Percentiles rank a stretch among this genome's conserved stretches.
phyloP scores from a whole-genome alignment of 345 rosid species.

The Turnera subulata region DNA sequence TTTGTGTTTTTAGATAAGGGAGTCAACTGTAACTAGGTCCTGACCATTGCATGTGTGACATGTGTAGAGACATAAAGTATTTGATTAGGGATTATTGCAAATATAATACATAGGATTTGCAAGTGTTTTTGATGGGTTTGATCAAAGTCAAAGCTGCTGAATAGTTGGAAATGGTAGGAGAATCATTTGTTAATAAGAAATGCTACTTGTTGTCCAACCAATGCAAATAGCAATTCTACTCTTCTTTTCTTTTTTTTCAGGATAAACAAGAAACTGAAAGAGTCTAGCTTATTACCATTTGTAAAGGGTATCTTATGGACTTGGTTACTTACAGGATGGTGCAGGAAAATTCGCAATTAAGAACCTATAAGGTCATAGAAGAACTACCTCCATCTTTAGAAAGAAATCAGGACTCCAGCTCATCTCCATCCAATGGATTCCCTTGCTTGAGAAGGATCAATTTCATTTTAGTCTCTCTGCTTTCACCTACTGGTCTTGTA shows the following conservation, averaged over 20 bases:
- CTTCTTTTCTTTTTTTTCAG: too few species aligned
- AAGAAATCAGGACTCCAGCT: too few species aligned
- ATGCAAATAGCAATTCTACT: too few species aligned
- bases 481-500: conserved; percentile 36
- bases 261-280: too few species aligned
- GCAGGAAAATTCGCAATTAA: too few species aligned
- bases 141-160: conserved; percentile 20
- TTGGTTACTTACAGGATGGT: conserved; percentile 8
- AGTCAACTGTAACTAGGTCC: conserved; percentile 24
- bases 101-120: background rate
- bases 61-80: conserved; percentile 13
- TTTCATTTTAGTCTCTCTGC: conserved; percentile 10
- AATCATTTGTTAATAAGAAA: too few species aligned
- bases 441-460: conserved; percentile 15
- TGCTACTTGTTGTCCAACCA: too few species aligned
- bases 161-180: conserved; percentile 30
- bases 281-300: too few species aligned
- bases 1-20: background rate
- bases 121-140: background rate
- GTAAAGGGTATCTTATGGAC: background rate
- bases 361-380: too few species aligned
- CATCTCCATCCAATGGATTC: background rate
- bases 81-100: conserved; percentile 8
- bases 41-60: conserved; percentile 38
- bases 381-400: too few species aligned